These are phyloP conservation scores for Pichia cactophila DNA, from an alignment of 1,139 yeast species.

Conservation along the genomic window DNA sequence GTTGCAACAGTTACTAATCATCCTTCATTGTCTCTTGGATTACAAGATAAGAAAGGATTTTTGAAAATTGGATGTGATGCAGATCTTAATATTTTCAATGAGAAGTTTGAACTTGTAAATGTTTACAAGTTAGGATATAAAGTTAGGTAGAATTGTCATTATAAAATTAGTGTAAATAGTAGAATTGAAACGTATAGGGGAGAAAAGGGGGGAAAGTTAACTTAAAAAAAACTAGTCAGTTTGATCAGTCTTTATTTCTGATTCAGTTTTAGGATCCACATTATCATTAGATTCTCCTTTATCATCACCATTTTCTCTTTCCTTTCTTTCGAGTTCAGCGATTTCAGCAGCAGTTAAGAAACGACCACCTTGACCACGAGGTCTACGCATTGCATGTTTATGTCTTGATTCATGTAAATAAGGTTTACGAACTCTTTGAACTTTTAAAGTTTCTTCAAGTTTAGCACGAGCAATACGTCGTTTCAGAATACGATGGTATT, in stretches of 20 bases:
- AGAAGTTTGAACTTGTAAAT: constrained; percentile 38
- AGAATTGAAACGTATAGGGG: background rate
- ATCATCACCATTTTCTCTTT: constrained; percentile 25
- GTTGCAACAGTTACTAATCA: constrained; percentile 51
- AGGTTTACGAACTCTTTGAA: constrained; percentile 87
- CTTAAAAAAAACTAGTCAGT: too few relatives aligned
- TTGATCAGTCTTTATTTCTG: too few relatives aligned
- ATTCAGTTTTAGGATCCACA: too few relatives aligned
- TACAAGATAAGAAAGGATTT: constrained; percentile 42
- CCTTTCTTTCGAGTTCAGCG: constrained; percentile 67
- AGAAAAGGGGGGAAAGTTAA: too few relatives aligned
- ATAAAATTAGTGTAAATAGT: background rate
- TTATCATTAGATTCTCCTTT: background rate
- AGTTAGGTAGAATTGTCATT: constrained; percentile 10
- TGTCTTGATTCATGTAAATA: constrained; percentile 96
- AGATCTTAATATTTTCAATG: constrained; percentile 45
- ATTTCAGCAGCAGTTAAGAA: constrained; percentile 95
- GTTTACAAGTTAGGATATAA: constrained; percentile 46
- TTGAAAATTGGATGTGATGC: constrained; percentile 52
- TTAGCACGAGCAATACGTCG: constrained; percentile 91
- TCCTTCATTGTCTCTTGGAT: constrained; percentile 45
- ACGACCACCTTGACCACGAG: constrained; percentile 98
- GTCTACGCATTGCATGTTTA: constrained; percentile 98
- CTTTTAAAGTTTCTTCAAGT: constrained; percentile 79
- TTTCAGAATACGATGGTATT: constrained; percentile 88